Base-by-base conservation (phyloP, 352 stramenopile genomes). In the Phytophthora nicotianae region DNA sequence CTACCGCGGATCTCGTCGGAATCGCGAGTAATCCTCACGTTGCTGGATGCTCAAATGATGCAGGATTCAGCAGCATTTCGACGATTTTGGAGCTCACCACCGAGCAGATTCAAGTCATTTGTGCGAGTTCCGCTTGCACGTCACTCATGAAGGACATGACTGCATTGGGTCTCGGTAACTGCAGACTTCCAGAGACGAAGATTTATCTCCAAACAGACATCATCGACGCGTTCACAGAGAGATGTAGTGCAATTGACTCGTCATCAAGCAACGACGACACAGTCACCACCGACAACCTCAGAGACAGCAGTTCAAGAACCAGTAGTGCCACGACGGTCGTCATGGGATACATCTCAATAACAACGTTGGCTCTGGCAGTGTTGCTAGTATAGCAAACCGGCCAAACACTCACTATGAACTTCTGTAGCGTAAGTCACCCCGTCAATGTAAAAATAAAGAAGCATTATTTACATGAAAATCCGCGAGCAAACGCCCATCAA, bases 201-300 rank as follows among this genome's bases (percentile, higher is more conserved):
- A 62, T 62, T 7, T 43, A 56, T 48, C 7, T 62, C 14, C 32
- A 56, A 19, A 49, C 55, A 16, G 61, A 59, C 23, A 58, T 58
- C 3, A 42, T 49, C 10, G 37, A 55, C 23, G 46, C 48, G 2
- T 69, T 56, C 6, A 14, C 33, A 2, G 23, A 62, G 17, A 62
- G 23, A 35, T 62, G 55, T 38, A 62, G 45, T 14, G n/a, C 21
- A n/a, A n/a, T 29, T 20, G 32, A 26, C 32, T 49, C 45, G 3
- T 52, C 54, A 19, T 47, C 53, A 47, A 60, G 10, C 14, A 27
- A 7, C 33, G 17, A 29, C 13, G 33, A 17, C 33, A 37, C 43
- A 5, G 16, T 38, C 4, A 45, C 4, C 21, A 50, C n/a, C 17
- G 41, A 54, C 24, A 60, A 54, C 23, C 8, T 54, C 9, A 26